phyloP scores from a whole-genome alignment of 2,329 filamentous ascomycete species.

The Aureobasidium sp. region DNA sequence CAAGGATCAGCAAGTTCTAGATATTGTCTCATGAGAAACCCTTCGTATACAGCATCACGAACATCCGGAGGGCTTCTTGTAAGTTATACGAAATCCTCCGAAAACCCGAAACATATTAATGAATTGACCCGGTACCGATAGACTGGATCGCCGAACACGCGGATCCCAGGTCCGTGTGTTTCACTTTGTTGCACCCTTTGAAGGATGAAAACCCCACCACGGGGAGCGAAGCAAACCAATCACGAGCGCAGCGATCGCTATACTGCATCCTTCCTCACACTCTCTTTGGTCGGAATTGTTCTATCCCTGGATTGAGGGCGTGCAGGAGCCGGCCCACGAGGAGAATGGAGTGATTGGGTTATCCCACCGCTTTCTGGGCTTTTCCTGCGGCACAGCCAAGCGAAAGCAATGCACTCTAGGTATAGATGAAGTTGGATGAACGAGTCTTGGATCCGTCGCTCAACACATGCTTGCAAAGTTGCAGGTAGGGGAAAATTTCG shows the following conservation, averaged over 20 bases:
- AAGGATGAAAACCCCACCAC: neutral
- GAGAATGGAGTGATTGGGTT: neutral
- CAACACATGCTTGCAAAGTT: neutral
- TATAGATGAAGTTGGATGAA: neutral
- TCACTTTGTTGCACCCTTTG: neutral
- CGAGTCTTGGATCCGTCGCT: neutral
- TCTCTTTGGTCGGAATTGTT: too few species aligned
- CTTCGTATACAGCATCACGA: neutral
- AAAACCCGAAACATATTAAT: neutral
- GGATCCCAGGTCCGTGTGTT: neutral
- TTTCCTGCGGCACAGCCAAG: neutral
- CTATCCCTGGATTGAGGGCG: too few species aligned
- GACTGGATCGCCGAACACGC: neutral
- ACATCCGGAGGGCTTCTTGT: too few species aligned
- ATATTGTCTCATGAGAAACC: neutral
- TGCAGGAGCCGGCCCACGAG: too few species aligned
- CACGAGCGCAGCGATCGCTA: neutral
- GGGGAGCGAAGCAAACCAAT: neutral
- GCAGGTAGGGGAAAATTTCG: too few species aligned
- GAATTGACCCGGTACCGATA: neutral
- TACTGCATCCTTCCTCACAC: neutral
- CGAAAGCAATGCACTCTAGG: neutral
- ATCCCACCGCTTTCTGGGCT: too few species aligned
- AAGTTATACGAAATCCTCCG: too few species aligned
- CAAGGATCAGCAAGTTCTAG: neutral